A percentile compares a stretch with the other conserved stretches of the same genome.
Conservation (phyloP, 192 early-diverging fungal species). For the Lobosporangium transversale region DNA sequence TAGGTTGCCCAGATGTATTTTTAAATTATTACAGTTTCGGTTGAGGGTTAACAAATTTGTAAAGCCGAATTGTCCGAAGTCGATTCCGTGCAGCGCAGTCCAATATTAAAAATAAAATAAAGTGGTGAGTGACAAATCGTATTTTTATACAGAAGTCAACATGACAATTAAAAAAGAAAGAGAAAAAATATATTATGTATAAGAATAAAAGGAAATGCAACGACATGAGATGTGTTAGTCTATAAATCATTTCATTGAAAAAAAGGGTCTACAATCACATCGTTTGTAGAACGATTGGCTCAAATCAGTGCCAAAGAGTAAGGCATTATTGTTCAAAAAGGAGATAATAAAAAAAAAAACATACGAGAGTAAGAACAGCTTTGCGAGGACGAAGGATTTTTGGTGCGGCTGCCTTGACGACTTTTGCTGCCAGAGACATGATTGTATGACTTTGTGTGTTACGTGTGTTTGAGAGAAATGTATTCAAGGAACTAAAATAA, state of each 20-base stretch:
- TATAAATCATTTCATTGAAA: neutral
- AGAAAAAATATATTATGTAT: too few species aligned
- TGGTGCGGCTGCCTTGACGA: constrained; percentile 36
- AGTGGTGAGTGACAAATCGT: too few species aligned
- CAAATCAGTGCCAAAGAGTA: too few species aligned
- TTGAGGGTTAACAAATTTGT: neutral
- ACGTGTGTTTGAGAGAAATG: too few species aligned
- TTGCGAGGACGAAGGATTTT: constrained; percentile 49
- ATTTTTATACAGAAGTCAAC: too few species aligned
- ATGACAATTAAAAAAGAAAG: too few species aligned
- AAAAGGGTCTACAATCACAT: neutral
- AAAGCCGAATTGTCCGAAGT: constrained; percentile 5
- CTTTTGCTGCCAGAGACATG: constrained; percentile 46
- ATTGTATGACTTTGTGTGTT: neutral
- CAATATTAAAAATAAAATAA: too few species aligned
- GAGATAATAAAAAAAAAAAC: constrained; percentile 3
- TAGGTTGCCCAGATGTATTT: neutral
- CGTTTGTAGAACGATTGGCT: neutral
- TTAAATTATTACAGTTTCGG: neutral
- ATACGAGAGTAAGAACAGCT: constrained; percentile 63
- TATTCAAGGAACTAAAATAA: too few species aligned
- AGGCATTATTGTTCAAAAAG: too few species aligned
- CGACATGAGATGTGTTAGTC: neutral
- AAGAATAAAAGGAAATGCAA: neutral
- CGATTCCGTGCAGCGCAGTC: neutral